Percentiles rank a stretch among this genome's conserved stretches.
Conservation (phyloP, 257 asterid genomes). For the Przewalskia tangutica region DNA sequence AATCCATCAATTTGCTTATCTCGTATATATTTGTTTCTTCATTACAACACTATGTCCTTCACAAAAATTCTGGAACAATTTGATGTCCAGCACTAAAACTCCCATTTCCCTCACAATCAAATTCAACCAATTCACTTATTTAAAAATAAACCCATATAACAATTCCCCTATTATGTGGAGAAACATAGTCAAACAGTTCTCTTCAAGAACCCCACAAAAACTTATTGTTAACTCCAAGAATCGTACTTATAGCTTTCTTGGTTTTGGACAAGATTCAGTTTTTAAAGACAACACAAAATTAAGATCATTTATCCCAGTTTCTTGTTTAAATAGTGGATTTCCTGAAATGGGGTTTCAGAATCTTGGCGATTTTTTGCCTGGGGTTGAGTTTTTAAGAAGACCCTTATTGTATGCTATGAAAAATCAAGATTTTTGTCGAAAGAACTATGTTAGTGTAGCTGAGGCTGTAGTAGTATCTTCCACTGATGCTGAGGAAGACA, state of each 20-base stretch:
- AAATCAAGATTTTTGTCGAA: constrained; percentile 26
- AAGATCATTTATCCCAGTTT: constrained; percentile 25
- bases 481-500: constrained; percentile 45
- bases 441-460: constrained; percentile 61
- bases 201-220: constrained; percentile 23
- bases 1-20: not conserved
- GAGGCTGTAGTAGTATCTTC: constrained; percentile 54
- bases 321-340: constrained; percentile 16
- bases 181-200: constrained; percentile 33
- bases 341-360: constrained; percentile 24
- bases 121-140: constrained; percentile 18
- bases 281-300: constrained; percentile 13
- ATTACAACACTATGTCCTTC: not conserved
- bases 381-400: constrained; percentile 23
- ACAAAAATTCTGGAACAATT: constrained; percentile 7
- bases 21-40: not conserved
- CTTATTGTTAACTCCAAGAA: constrained; percentile 8
- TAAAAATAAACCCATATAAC: constrained; percentile 14
- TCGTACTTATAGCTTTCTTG: constrained; percentile 34
- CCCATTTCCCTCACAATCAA: constrained; percentile 25
- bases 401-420: constrained; percentile 7
- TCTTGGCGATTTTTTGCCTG: constrained; percentile 3
- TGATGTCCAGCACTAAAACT: constrained; percentile 49
- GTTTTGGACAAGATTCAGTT: constrained; percentile 23
- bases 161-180: constrained; percentile 66